Evolutionary conservation across 2,329 filamentous ascomycete genomes (phyloP), one percentile per base, ranked within the genome.

Genomic region (Fusarium decemcellulare): DNA sequence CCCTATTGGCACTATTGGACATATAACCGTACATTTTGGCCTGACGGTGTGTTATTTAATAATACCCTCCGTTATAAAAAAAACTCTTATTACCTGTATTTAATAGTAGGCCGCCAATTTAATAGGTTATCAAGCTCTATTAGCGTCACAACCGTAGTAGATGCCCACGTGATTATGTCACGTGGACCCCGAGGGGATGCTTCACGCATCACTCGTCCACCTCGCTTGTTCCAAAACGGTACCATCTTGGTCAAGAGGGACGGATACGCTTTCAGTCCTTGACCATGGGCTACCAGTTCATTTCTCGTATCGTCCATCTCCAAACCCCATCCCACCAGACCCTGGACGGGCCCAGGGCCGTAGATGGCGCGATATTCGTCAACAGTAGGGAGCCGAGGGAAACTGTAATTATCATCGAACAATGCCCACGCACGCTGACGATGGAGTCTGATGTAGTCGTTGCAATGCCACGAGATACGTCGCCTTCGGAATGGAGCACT

Each of bases 341-440:
- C 50, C 8, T 10, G 34, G 15, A 12, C n/a, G 18, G 37, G 51
- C 3, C 51, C 27, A 8, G 37, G 37, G 2, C 37, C 51, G 27
- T 54, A 43, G 15, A 54, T 6, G 7, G 27, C 9, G 2, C 27
- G 3, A 2, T 54, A 54, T 5, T 54, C 51, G 27, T 42, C 51
- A 32, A 42, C 27, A 2, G 51, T 5, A 3, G 51, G 51, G 8
- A 44, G 8, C 18, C 15, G 34, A 15, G 43, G 36, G 5, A 1
- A 7, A 18, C 34, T 14, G 42, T 2, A 3, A 6, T 18, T 0
- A 8, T 30, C 3, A 8, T 29, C 6, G 3, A 60, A 40, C 14
- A 60, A n/a, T 14, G 36, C 29, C 52, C 52, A 61, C 1, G 52
- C 59, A 29, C 44, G 43, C 37, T 61, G 52, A 48, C 59, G 59